Base-by-base conservation (phyloP, 2,329 filamentous ascomycete species). In the Curvularia eragrostidis region DNA sequence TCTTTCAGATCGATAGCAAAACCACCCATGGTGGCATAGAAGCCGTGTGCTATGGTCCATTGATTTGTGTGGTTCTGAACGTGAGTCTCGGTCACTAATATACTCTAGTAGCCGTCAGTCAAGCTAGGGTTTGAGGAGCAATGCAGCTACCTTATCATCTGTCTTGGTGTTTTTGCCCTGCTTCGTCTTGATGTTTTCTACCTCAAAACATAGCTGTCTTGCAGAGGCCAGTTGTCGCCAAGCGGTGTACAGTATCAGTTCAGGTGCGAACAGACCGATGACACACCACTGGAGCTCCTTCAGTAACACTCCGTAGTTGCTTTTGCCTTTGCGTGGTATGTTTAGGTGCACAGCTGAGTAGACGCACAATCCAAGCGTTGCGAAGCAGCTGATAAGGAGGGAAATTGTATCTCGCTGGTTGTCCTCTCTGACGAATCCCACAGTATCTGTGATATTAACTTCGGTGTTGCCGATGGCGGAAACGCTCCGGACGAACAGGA, bases 281-380 rank as follows among this genome's bases (percentile, higher is more conserved):
- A 63, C 8, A 19, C 61, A 51, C 65, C 61, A 67, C 10, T n/a
- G 32, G 5, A 49, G 13, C 39, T 46, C 54, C 19, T 42, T 61
- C 3, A 58, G 36, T 13, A 50, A 38, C 36, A 44, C 47, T 21
- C 30, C 41, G 15, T 55, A 46, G 34, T 19, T 26, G 13, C 36
- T 24, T 43, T 26, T 44, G 21, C 19, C 42, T 32, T 48, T 48
- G 52, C 30, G 49, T 2, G 59, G 63, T 13, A 67, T 52, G 32
- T 64, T 66, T 18, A 66, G 47, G 58, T 67, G 59, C 5, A 67
- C 52, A 34, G 59, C 61, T 3, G 57, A 61, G 51, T 61, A 67
- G n/a, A 63, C 47, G 43, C 65, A 66, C 12, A 67, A 42, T 18
- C 34, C 42, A 48, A 66, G 53, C 3, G 65, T 66, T 6, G 59